Evolutionary conservation across 1,284 basidiomycete species (phyloP), one percentile per base, ranked within the genome.

Genomic region (Puccinia horiana): DNA sequence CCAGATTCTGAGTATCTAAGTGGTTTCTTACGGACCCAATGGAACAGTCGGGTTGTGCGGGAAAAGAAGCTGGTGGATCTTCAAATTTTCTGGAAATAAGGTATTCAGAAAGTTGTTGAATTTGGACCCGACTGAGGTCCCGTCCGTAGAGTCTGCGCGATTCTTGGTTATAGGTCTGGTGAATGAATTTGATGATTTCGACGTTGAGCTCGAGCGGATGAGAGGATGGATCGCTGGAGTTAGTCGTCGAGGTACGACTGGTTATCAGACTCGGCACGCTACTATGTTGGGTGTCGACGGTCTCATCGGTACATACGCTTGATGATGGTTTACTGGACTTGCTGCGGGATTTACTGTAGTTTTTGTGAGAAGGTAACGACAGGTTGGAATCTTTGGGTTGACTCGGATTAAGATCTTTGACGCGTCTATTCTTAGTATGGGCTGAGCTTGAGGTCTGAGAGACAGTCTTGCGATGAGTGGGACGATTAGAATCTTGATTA

Each of bases 171-270:
- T 76, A 76, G 40, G 26, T 76, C 37, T 58, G 37, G 58, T 76
- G 74, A 32, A 76, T 76, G 37, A 61, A 76, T n/a, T 63, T 76
- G 40, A 76, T 76, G n/a, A 63, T 29, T 8, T 58, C 56, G 11
- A 35, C 32, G 35, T 76, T 63, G 11, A 76, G 52, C 40, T 61
- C 20, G 40, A 52, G 74, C 9, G 14, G 32, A 40, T 37, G 32
- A 35, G 72, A 49, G 11, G n/a, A 26, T 8, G 58, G n/a, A 18
- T 2, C 14, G 12, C 20, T 42, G 6, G 56, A 44, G 35, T 20
- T 61, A 6, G 54, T 44, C 4, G 40, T 37, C 23, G 74, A 42
- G 29, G 56, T 61, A 9, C 37, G 11, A 49, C 37, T 76, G 35
- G 49, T 29, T 5, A 63, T 44, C 37, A 76, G 40, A 37, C 40